Evolutionary conservation across 306 rosid genomes (phyloP), one percentile per base, ranked within the genome.

Genomic region (Quercus rubra): DNA sequence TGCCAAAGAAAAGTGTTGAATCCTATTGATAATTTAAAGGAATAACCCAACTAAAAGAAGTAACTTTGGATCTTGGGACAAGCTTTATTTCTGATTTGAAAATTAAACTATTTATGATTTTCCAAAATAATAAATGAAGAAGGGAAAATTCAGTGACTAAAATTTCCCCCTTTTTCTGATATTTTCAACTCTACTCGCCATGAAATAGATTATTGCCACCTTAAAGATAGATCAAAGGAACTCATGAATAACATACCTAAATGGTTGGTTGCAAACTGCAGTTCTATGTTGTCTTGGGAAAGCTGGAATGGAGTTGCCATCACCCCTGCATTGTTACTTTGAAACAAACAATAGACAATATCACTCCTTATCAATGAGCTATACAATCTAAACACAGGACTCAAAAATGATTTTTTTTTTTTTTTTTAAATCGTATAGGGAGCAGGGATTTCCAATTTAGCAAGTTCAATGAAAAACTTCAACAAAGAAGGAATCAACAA

Each of bases 241-340:
- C 55, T 57, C 57, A 56, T 63, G 58, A 73, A 51, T 52, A 38
- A 7, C 71, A 49, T 82, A 90, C 97, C 92, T 75, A 94, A 77
- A 83, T 94, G 97, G 85, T 94, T 94, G 69, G 92, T 90, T 71
- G 98, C 96, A 78, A 92, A 92, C 78, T 94, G 97, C 82, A 90
- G 74, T 73, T 90, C 97, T 61, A 94, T 88, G 78, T 86, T 83
- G 78, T 94, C 97, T 82, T 83, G 76, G 41, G 93, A 89, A 75
- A 90, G 93, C 81, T 25, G 79, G 89, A 89, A 94, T 3, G 93
- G 96, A 76, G 91, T 76, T 43, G 90, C 97, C 97, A 89, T 87
- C 67, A 91, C 38, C 28, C 98, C 98, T 75, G 97, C 97, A 86
- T 94, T 94, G 80, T 94, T 94, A 73, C 93, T 94, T 89, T 33